Evolutionary conservation across 2,329 filamentous ascomycete species (phyloP), one percentile per base, ranked within the genome.

Genomic region (Bipolaris victoriae): DNA sequence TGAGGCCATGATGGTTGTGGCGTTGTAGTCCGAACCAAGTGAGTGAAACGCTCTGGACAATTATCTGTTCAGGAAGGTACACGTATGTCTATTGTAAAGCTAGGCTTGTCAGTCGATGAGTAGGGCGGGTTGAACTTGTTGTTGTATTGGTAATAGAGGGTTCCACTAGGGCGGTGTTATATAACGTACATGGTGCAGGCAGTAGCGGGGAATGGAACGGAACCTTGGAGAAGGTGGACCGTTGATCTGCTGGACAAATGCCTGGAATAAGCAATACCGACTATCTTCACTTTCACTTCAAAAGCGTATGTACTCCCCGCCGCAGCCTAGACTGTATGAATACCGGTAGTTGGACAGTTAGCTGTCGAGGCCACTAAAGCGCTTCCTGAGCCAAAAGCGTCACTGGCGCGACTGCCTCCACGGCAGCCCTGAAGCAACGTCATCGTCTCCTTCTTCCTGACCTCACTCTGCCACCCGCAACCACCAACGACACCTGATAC

Each of bases 1-100:
- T 13, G 82, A 80, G 2, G 80, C 71, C 77, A 81, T 83, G 43
- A 22, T 74, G 66, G 39, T 37, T 41, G 43, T 49, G 57, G 54
- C 37, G 52, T 22, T 43, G 41, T 49, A 52, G 44, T 55, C 52
- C 53, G 52, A 22, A 24, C 37, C 13, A 37, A 13, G 16, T 46
- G 50, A 61, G 55, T 18, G 52, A 53, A 44, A 53, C 41, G 55
- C 49, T 33, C 33, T 7, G 37, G n/a, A 29, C 44, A 22, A 33
- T 52, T 58, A 24, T 13, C 37, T 37, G 5, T 5, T 11, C 18
- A 33, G 35, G 36, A 37, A n/a, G 18, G 39, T 49, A 11, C 40
- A 49, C 26, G 35, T 29, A 45, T 45, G 54, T 58, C 36, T 53
- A 43, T 47, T 15, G 49, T 18, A 33, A 26, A 11, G 16, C 18